Conservation (phyloP, 2,329 filamentous ascomycete species). For the Kalaharituber pfeilii region DNA sequence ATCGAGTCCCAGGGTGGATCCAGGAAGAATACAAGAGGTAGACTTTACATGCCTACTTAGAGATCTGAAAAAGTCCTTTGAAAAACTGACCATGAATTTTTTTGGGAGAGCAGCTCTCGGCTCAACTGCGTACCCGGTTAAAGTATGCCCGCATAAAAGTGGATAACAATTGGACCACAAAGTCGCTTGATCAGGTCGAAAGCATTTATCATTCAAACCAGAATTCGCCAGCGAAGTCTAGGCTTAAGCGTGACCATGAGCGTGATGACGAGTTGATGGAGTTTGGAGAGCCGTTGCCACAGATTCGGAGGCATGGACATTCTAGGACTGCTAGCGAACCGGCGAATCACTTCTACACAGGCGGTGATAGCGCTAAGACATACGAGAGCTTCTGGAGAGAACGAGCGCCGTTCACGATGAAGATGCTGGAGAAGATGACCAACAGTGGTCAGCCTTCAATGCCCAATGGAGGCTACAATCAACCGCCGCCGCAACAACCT, state of each 20-base stretch:
- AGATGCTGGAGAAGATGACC: constrained; percentile 12
- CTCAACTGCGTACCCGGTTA: constrained; percentile 17
- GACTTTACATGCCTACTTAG: background rate
- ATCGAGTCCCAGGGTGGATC: background rate
- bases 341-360: background rate
- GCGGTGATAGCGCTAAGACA: constrained; percentile 5
- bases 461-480: background rate
- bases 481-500: too few species aligned
- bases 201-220: constrained; percentile 1
- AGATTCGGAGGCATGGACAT: background rate
- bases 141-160: constrained; percentile 19
- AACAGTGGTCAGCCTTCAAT: background rate
- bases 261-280: background rate
- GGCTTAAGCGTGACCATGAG: background rate
- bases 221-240: background rate
- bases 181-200: constrained; percentile 19
- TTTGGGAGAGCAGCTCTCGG: constrained; percentile 14
- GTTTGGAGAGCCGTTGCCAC: background rate
- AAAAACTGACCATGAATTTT: too few species aligned
- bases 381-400: constrained; percentile 20
- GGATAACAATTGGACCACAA: constrained; percentile 20
- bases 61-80: too few species aligned
- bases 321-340: background rate
- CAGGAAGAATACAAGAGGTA: background rate
- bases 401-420: constrained; percentile 16